These are phyloP conservation scores for Pestalotiopsis sp. DNA, from an alignment of 2,329 filamentous ascomycete species.

Conservation along the genomic window DNA sequence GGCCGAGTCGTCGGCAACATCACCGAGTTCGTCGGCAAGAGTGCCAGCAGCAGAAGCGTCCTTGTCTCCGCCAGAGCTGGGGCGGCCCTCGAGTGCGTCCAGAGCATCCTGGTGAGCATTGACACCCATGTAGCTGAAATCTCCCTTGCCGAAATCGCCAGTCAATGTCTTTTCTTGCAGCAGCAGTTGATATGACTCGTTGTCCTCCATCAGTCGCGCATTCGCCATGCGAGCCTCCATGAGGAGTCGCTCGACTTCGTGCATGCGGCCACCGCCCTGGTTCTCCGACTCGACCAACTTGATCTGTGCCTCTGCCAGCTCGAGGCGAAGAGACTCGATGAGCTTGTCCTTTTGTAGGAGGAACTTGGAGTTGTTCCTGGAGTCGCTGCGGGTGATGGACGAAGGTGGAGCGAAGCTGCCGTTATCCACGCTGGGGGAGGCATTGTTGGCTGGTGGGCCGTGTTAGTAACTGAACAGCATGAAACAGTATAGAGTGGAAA, in stretches of 20 bases:
- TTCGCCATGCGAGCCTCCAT: constrained; percentile 96
- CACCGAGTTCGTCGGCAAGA: constrained; percentile 83
- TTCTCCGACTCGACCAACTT: constrained; percentile 95
- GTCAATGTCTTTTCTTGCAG: constrained; percentile 94
- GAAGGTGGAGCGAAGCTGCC: constrained; percentile 86
- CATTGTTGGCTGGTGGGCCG: constrained; percentile 49
- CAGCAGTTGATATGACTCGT: constrained; percentile 95
- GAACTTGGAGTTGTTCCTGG: constrained; percentile 84
- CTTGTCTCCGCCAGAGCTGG: constrained; percentile 22
- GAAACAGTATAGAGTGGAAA: not conserved
- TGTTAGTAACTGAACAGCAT: constrained; percentile 18
- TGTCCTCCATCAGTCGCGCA: constrained; percentile 95
- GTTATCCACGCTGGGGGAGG: constrained; percentile 69
- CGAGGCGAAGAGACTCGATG: constrained; percentile 88
- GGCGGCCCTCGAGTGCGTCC: constrained; percentile 63
- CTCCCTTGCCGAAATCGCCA: constrained; percentile 83
- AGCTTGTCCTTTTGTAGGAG: constrained; percentile 95
- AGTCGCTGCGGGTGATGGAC: constrained; percentile 84
- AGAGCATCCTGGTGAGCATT: constrained; percentile 66
- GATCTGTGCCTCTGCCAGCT: constrained; percentile 93
- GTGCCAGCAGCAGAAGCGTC: constrained; percentile 49
- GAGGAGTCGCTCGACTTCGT: constrained; percentile 87
- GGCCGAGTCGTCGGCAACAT: constrained; percentile 63
- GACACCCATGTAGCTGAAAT: constrained; percentile 71
- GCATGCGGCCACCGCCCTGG: constrained; percentile 81